Base-by-base conservation (phyloP, 2,329 filamentous ascomycete species). In the Cladophialophora bantiana region DNA sequence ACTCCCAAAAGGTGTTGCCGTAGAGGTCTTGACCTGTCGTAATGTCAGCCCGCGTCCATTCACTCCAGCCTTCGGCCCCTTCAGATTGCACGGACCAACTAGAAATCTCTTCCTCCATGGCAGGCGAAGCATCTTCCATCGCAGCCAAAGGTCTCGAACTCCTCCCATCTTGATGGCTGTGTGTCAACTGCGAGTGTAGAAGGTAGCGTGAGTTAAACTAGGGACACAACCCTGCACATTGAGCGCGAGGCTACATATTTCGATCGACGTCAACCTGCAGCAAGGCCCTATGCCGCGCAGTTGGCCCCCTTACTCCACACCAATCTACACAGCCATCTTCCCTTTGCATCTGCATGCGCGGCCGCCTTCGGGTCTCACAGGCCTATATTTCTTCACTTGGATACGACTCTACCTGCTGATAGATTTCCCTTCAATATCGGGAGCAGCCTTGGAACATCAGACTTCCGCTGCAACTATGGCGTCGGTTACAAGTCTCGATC, bases 401-500 rank as follows among this genome's bases (percentile, higher is more conserved):
- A 50, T 12, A 54, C 59, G 15, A 9, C 32, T 35, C 59, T 42
- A 5, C 34, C 64, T 53, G 32, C 45, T 50, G 15, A 13, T 7
- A 48, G 26, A 34, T 55, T 35, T 52, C 4, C 12, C 10, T 35
- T 35, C 15, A 18, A 50, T 9, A 26, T 50, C 15, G 4, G 18
- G 18, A 10, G 20, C 45, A 50, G 12, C 9, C 45, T 50, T 2
- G 7, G 20, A 26, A 31, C 45, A 50, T 50, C 13, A 10, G 10
- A 53, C 10, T 35, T 36, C 48, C 18, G 32, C 52, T 40, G 36
- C 42, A 68, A 77, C 59, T 72, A 98, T 98, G 94, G 94, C 94
- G 73, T 97, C 94, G 45, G 94, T 98, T 36, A 87, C 92, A 70
- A 97, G 93, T 70, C 84, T 99, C 68, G 95, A 98, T 81, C 94